These are phyloP conservation scores for Debaryomyces castellii DNA, from an alignment of 805 yeast species.

Conservation along the genomic window DNA sequence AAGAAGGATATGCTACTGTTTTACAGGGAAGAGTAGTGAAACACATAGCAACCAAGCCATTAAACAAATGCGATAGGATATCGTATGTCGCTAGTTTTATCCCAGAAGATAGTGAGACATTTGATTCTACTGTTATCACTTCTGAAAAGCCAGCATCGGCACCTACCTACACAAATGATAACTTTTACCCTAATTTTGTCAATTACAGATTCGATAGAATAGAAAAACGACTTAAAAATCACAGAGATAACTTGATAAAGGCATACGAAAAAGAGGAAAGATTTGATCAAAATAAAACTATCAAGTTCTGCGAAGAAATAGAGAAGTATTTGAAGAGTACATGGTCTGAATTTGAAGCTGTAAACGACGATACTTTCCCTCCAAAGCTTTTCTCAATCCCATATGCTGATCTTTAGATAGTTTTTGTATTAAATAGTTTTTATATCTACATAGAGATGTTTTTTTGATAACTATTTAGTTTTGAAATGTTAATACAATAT, in stretches of 20 bases:
- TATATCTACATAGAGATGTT: too few species aligned
- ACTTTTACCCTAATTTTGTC: conserved; percentile 6
- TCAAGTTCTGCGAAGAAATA: conserved; percentile 22
- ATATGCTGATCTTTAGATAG: conserved; percentile 1
- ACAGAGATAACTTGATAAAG: background rate
- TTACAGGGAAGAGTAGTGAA: conserved; percentile 47
- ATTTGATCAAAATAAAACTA: conserved; percentile 29
- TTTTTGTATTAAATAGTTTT: background rate
- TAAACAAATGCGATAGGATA: conserved; percentile 17
- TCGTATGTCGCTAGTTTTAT: conserved; percentile 3
- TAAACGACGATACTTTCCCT: conserved; percentile 2
- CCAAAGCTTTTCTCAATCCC: conserved; percentile 2
- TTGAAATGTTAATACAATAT: too few species aligned
- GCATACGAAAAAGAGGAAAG: conserved; percentile 1
- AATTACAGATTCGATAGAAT: conserved; percentile 6
- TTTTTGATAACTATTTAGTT: too few species aligned
- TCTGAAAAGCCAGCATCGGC: conserved; percentile 5
- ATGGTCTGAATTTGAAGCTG: conserved; percentile 29
- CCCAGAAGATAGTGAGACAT: conserved; percentile 4
- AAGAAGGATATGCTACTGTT: conserved; percentile 50
- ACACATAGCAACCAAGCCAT: conserved; percentile 49
- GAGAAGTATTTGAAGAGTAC: conserved; percentile 20
- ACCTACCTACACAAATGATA: conserved; percentile 3
- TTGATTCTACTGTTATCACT: conserved; percentile 3
- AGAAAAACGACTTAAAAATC: conserved; percentile 1